Evolutionary conservation across 1,139 yeast genomes (phyloP).

Genomic region (Geotrichum reessii): DNA sequence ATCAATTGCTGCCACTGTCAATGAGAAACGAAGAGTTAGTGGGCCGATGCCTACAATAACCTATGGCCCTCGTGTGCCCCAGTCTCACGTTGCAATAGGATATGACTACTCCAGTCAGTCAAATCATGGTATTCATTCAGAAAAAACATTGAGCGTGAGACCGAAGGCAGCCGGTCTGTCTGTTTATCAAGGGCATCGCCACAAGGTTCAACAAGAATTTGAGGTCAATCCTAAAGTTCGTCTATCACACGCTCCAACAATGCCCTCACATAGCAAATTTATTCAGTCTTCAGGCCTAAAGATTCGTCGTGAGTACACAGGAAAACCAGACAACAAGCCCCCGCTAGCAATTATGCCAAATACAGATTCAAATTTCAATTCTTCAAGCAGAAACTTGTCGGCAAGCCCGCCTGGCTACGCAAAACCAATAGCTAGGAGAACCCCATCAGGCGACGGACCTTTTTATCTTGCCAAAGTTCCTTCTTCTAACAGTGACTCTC

Average conservation of each 20-base stretch:
- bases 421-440: background rate
- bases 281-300: slow-evolving; percentile 16
- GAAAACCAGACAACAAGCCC: background rate
- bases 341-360: slow-evolving; percentile 3
- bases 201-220: slow-evolving; percentile 4
- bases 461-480: background rate
- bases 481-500: slow-evolving; percentile 1
- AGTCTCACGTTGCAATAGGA: slow-evolving; percentile 9
- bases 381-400: background rate
- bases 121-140: background rate
- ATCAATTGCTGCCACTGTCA: slow-evolving; percentile 10
- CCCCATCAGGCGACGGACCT: background rate
- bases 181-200: slow-evolving; percentile 11
- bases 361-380: background rate
- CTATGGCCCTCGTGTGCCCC: slow-evolving; percentile 4
- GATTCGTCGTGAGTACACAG: slow-evolving; percentile 11
- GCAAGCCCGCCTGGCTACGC: background rate
- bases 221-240: slow-evolving; percentile 2
- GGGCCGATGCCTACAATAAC: slow-evolving; percentile 6
- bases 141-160: slow-evolving; percentile 6
- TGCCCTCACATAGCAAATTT: slow-evolving; percentile 16
- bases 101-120: slow-evolving; percentile 5
- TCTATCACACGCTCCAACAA: slow-evolving; percentile 2
- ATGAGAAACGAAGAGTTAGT: background rate
- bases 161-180: slow-evolving; percentile 11